Base-by-base conservation (phyloP, 1,284 basidiomycete species). In the Ustanciosporium gigantosporum region DNA sequence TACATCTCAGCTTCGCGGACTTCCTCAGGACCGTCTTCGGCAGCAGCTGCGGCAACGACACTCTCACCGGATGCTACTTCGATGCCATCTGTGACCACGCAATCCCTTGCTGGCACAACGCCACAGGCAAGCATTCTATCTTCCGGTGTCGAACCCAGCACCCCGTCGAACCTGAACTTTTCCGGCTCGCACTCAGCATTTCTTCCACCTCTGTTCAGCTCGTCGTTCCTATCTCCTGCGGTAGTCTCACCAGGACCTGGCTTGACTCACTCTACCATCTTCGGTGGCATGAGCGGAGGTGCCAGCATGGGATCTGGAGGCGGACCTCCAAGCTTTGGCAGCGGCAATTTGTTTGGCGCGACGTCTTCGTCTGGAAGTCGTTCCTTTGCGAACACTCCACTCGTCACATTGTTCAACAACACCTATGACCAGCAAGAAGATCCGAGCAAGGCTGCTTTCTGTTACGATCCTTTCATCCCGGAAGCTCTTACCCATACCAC, bases 321-420 rank as follows among this genome's bases (percentile, higher is more conserved):
- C 11, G 11, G 8, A 13, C 11, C 8, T 9, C 32, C 20, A 9
- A 19, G 11, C 20, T 9, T 8, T 19, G 32, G 9, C 17, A 11
- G 11, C 8, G 32, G 32, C 17, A 19, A 19, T 19, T n/a, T n/a
- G n/a, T n/a, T n/a, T n/a, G 17, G 11, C 11, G 32, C 17, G 9
- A 35, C 20, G 32, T 19, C 32, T 19, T 35, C 32, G 32, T 19
- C 32, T 19, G 11, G 9, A 9, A 8, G 32, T 11, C 11, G 32
- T 35, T 13, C 14, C 8, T 11, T 35, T 8, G 20, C 14, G 14
- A 15, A 9, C 9, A 35, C 32, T 4, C 56, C 56, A 14, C 35
- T 59, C n/a, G 55, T 58, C 2, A 52, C 56, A 17, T 42, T 52
- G 5, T 59, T 59, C 42, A 59, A 59, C 42, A 59, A 52, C 23